Base-by-base conservation (phyloP, 1,139 yeast genomes). In the Protomyces lactucae-debilis region DNA sequence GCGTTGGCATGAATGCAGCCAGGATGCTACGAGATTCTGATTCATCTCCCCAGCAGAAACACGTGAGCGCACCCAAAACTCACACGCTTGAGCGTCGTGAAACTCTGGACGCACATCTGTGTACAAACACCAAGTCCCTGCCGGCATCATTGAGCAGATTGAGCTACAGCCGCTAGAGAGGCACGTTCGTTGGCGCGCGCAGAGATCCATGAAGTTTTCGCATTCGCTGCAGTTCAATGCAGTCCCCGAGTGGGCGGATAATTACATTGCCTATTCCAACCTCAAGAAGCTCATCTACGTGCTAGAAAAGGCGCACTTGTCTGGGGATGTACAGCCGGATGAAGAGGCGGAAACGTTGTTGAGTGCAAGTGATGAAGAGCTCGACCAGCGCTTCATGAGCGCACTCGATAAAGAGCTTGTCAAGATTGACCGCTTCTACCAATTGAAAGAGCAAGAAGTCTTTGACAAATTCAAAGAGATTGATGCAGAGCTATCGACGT, bases 241-340 rank as follows among this genome's bases (percentile, higher is more conserved):
- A 25, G 92, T 87, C 43, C 92, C 93, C 3, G 93, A 87, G 72
- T 87, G 93, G 92, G 80, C 85, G 61, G 84, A 86, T 65, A 76
- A 80, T 67, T 87, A 87, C 72, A 78, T 87, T 67, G 85, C 60
- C 55, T 65, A 63, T 36, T 63, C 66, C 36, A 65, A 57, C 37
- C 78, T 87, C 57, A 87, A 87, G 72, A 85, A 84, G 73, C 77
- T 65, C 28, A 82, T 86, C 53, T 86, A 86, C 72, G 70, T 74
- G 32, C 73, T 81, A 39, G 83, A 82, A 66, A 75, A 80, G 66
- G 61, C 72, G 72, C 65, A 70, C 73, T 54, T 68, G 71, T 12
- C 70, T 67, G 21, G 68, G 65, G 64, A 51, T 9, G 10, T 18
- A 3, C 43, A 67, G 55, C 72, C 76, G 52, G 76, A 76, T 51